phyloP scores from a whole-genome alignment of 331 rosid genomes.

The Pyrus hybrid region DNA sequence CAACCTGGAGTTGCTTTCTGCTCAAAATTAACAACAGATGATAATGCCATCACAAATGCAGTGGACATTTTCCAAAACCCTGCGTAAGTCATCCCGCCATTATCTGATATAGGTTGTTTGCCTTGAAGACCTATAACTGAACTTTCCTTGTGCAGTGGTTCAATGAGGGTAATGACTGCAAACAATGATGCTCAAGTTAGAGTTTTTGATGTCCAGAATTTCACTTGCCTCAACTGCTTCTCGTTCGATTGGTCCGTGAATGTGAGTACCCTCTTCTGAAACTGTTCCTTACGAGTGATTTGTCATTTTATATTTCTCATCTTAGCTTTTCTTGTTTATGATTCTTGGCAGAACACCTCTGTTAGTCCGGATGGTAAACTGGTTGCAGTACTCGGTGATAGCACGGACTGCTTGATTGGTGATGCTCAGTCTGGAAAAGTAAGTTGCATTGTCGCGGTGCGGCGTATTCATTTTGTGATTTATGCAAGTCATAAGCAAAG shows the following conservation, averaged over 20 bases:
- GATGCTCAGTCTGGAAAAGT: slow-evolving; percentile 28
- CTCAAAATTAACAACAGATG: slow-evolving; percentile 66
- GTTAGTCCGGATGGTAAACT: slow-evolving; percentile 28
- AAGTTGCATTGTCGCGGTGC: neutral
- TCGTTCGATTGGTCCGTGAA: slow-evolving; percentile 85
- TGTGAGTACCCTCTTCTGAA: slow-evolving; percentile 43
- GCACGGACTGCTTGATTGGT: slow-evolving; percentile 18
- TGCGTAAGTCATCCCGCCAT: slow-evolving; percentile 28
- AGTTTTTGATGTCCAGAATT: slow-evolving; percentile 53
- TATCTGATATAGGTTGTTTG: neutral
- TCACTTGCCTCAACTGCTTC: slow-evolving; percentile 57
- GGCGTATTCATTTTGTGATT: neutral
- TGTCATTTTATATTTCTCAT: neutral
- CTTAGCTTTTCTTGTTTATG: neutral
- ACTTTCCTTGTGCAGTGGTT: slow-evolving; percentile 48
- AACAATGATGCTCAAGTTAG: slow-evolving; percentile 82
- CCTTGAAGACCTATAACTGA: slow-evolving; percentile 3
- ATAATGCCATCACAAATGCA: slow-evolving; percentile 81
- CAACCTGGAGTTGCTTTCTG: slow-evolving; percentile 74
- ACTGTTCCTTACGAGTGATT: neutral
- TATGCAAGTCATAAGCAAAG: neutral
- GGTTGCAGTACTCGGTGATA: slow-evolving; percentile 27
- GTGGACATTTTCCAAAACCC: slow-evolving; percentile 63
- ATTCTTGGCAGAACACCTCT: slow-evolving; percentile 37
- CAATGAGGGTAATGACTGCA: slow-evolving; percentile 59